Percentiles rank a stretch among this genome's conserved stretches.
Evolutionary conservation across 805 yeast genomes (phyloP).

Genomic region (Candida glaebosa): DNA sequence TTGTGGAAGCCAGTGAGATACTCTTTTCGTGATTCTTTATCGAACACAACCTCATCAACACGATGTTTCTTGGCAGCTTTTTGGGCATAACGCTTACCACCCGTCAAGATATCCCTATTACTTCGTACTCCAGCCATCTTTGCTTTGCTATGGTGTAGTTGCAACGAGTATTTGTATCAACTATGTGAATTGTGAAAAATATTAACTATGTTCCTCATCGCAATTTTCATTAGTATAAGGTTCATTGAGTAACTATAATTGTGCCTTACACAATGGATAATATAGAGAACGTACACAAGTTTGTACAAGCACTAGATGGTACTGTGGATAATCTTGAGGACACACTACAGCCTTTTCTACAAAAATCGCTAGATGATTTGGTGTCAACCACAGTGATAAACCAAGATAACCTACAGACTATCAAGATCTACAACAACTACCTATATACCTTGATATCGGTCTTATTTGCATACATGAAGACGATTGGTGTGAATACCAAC

Average conservation of each 20-base stretch:
- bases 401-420: conserved; percentile 23
- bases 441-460: conserved; percentile 56
- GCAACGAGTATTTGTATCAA: background rate
- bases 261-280: conserved; percentile 40
- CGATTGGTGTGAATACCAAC: conserved; percentile 54
- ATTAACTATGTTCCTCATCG: background rate
- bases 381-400: conserved; percentile 18
- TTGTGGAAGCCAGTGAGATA: conserved; percentile 94
- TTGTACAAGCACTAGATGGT: conserved; percentile 34
- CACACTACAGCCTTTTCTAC: conserved; percentile 32
- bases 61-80: conserved; percentile 63
- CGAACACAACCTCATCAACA: conserved; percentile 83
- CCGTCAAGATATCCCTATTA: conserved; percentile 84
- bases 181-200: background rate
- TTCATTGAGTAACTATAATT: background rate
- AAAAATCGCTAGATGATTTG: conserved; percentile 39
- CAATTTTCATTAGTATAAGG: background rate
- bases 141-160: conserved; percentile 1
- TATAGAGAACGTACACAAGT: conserved; percentile 37
- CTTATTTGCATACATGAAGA: conserved; percentile 56
- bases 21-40: conserved; percentile 73
- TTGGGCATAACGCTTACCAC: conserved; percentile 76
- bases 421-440: conserved; percentile 33
- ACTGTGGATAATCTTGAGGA: conserved; percentile 34
- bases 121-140: conserved; percentile 30